Conservation (phyloP, 2,329 filamentous ascomycete species). For the Cadophora sp. region DNA sequence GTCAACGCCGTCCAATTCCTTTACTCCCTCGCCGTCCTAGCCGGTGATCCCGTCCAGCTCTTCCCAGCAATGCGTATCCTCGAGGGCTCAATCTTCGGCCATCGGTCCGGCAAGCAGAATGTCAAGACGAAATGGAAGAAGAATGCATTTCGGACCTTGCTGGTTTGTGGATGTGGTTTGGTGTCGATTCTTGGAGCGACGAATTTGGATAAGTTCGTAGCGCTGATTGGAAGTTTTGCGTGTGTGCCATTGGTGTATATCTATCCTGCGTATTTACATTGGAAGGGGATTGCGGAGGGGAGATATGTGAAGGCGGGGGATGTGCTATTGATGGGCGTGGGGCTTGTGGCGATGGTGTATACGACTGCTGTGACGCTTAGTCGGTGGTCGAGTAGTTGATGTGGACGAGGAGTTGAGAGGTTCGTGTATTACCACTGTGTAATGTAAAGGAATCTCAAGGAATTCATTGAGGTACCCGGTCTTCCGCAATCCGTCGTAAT, state of each 20-base stretch:
- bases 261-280: constrained; percentile 92
- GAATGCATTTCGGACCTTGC: constrained; percentile 90
- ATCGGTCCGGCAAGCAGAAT: constrained; percentile 88
- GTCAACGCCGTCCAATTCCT: constrained; percentile 97
- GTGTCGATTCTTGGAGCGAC: constrained; percentile 91
- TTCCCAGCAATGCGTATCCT: constrained; percentile 96
- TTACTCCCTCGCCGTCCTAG: constrained; percentile 91
- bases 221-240: constrained; percentile 92
- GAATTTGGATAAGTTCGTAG: constrained; percentile 94
- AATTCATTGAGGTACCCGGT: too few species aligned
- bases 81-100: constrained; percentile 90
- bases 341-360: constrained; percentile 85
- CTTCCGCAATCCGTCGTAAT: too few species aligned
- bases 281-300: constrained; percentile 75
- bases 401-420: too few species aligned
- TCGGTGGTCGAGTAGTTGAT: constrained; percentile 18
- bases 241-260: constrained; percentile 97
- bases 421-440: too few species aligned
- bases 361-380: constrained; percentile 82
- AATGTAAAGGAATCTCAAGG: too few species aligned
- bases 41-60: constrained; percentile 92
- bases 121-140: constrained; percentile 99
- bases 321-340: constrained; percentile 77
- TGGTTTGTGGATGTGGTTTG: constrained; percentile 82
- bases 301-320: constrained; percentile 72